A percentile compares a stretch with the other conserved stretches of the same genome.
phyloP scores from a whole-genome alignment of 2,329 filamentous ascomycete species.

The Hypoxylon sp. region DNA sequence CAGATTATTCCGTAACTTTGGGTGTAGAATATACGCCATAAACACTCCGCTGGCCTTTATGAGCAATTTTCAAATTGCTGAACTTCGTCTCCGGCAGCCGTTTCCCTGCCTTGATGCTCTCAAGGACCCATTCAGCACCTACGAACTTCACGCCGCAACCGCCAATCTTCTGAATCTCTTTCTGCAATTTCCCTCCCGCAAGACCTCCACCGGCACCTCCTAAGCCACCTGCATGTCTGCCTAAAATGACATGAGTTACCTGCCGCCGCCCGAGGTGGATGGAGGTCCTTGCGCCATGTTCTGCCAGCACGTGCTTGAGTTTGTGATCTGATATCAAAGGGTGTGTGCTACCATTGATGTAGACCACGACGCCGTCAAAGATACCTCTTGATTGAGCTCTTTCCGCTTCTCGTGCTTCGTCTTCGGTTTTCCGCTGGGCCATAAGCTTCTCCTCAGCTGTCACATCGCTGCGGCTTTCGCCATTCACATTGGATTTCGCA shows the following conservation, averaged over 20 bases:
- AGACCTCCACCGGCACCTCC: conserved; percentile 79
- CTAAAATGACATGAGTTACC: conserved; percentile 90
- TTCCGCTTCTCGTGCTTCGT: conserved; percentile 58
- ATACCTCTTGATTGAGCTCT: conserved; percentile 65
- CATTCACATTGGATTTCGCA: conserved; percentile 21
- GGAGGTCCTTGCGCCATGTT: conserved; percentile 80
- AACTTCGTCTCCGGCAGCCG: conserved; percentile 83
- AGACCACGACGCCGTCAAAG: conserved; percentile 81
- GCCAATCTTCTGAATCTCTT: conserved; percentile 77
- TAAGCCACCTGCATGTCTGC: conserved; percentile 66
- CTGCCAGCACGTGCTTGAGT: conserved; percentile 81
- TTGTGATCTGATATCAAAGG: conserved; percentile 88
- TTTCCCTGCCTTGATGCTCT: conserved; percentile 82
- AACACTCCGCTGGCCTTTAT: conserved; percentile 75
- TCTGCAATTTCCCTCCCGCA: conserved; percentile 83
- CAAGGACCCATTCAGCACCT: conserved; percentile 86
- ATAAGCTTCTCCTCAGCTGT: conserved; percentile 50
- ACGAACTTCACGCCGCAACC: conserved; percentile 84
- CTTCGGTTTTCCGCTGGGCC: conserved; percentile 55
- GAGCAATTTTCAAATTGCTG: conserved; percentile 72
- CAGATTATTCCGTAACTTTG: conserved; percentile 36
- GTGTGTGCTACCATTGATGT: conserved; percentile 89
- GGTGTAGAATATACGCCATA: conserved; percentile 63
- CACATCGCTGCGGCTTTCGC: conserved; percentile 15
- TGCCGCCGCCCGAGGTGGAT: conserved; percentile 78